Conservation (phyloP, 345 rosid species). For the Anacardium occidentale region DNA sequence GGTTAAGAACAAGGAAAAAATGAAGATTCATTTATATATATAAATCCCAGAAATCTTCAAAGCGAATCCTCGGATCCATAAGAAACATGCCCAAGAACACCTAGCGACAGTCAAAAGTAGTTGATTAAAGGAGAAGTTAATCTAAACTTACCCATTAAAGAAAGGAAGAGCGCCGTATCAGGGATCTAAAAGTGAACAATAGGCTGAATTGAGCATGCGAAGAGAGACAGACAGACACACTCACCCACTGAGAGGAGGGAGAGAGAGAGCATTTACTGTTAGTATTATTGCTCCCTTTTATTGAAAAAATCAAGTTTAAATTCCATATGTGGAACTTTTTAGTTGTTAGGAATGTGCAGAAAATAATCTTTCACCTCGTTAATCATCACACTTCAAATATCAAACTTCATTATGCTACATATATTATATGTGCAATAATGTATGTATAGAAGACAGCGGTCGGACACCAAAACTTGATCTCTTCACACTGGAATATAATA, state of each 20-base stretch:
- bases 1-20: not conserved
- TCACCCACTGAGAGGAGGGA: not conserved
- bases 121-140: not conserved
- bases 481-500: conserved; percentile 5
- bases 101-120: not conserved
- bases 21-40: not conserved
- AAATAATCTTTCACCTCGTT: conserved; percentile 7
- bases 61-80: conserved; percentile 7
- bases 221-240: not conserved
- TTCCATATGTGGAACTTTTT: not conserved
- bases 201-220: not conserved
- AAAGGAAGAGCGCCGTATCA: not conserved
- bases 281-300: conserved; percentile 1
- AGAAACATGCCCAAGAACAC: not conserved
- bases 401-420: conserved; percentile 5
- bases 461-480: conserved; percentile 19
- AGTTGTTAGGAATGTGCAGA: conserved; percentile 12
- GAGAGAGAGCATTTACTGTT: not conserved
- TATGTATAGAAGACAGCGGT: conserved; percentile 28
- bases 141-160: conserved; percentile 15
- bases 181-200: conserved; percentile 8
- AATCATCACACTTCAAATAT: conserved; percentile 20
- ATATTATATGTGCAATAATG: conserved; percentile 2
- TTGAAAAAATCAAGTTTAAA: not conserved
- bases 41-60: not conserved